phyloP scores from a whole-genome alignment of 2,329 filamentous ascomycete species.

The Colletotrichum sp. region DNA sequence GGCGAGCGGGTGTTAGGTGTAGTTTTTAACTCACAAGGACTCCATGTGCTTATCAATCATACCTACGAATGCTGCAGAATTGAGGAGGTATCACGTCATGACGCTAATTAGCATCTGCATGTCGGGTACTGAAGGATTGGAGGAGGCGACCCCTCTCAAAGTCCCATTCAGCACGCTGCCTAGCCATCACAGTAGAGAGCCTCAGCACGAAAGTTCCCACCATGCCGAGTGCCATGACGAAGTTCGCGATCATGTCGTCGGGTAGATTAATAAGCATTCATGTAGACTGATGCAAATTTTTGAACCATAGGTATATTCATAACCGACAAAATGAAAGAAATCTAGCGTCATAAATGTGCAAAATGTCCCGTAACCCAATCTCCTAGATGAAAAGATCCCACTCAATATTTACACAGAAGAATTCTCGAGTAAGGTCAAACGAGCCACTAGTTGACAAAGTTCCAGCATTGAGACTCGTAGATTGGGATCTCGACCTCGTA shows the following conservation, averaged over 20 bases:
- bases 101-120: background rate
- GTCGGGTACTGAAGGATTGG: background rate
- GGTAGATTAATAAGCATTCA: background rate
- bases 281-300: background rate
- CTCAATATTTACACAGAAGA: background rate
- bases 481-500: constrained; percentile 9
- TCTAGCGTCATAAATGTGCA: background rate
- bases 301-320: background rate
- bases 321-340: background rate
- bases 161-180: background rate
- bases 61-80: background rate
- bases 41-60: background rate
- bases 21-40: background rate
- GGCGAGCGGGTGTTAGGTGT: background rate
- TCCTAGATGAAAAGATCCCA: background rate
- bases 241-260: background rate
- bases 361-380: background rate
- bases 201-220: background rate
- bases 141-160: background rate
- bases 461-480: constrained; percentile 22
- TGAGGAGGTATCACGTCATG: background rate
- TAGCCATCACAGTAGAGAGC: background rate
- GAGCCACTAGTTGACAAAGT: background rate
- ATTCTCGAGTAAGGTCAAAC: background rate
- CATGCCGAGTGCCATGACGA: background rate